Conservation (phyloP, 176 grass and related monocot species). For the Metroxylon sagu region DNA sequence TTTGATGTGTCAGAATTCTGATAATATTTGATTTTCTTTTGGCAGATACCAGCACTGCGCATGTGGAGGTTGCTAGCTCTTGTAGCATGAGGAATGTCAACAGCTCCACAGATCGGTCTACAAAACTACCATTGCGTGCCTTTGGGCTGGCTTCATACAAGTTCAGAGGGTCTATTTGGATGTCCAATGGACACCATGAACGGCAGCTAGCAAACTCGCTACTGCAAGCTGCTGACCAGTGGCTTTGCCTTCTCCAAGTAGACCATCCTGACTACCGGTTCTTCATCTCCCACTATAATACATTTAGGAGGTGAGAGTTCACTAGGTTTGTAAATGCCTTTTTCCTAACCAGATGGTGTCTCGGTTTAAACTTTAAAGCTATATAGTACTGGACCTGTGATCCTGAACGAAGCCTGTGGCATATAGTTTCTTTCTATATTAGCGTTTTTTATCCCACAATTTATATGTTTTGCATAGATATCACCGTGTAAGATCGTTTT, state of each 20-base stretch:
- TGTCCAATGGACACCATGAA: conserved; percentile 32
- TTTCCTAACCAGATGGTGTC: conserved; percentile 14
- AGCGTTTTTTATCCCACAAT: too few relatives aligned
- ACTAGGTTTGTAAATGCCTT: conserved; percentile 36
- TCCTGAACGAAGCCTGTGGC: not conserved
- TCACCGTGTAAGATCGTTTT: too few relatives aligned
- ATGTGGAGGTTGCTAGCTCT: conserved; percentile 14
- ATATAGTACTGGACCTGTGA: not conserved
- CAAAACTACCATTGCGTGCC: conserved; percentile 39
- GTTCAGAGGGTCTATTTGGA: conserved; percentile 57
- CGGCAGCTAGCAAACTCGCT: conserved; percentile 31
- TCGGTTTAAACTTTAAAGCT: conserved; percentile 9
- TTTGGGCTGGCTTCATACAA: conserved; percentile 88
- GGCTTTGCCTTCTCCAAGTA: conserved; percentile 51
- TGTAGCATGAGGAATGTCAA: conserved; percentile 31
- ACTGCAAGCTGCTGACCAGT: conserved; percentile 59
- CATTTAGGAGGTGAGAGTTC: conserved; percentile 44
- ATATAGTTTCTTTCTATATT: too few relatives aligned
- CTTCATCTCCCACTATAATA: conserved; percentile 39
- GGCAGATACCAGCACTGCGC: conserved; percentile 23
- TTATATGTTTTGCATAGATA: too few relatives aligned
- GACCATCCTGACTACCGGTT: conserved; percentile 89
- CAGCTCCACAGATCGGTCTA: not conserved
- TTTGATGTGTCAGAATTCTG: too few relatives aligned
- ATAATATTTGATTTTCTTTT: conserved; percentile 7